Conservation (phyloP, 1,284 basidiomycete genomes). For the Rugosomyces carneus region DNA sequence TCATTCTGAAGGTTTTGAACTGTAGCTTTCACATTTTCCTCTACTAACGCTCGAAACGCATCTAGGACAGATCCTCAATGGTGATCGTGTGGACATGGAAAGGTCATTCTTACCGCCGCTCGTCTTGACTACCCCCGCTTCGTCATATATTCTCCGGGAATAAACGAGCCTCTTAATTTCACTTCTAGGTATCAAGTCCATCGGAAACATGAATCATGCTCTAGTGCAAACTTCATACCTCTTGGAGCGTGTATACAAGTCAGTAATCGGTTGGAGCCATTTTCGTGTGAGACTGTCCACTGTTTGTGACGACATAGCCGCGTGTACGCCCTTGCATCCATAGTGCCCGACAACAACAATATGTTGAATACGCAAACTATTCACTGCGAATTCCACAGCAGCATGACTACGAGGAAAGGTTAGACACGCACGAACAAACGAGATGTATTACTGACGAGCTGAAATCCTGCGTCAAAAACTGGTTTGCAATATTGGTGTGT, state of each 20-base stretch:
- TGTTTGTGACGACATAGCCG: constrained; percentile 21
- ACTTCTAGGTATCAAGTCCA: constrained; percentile 2
- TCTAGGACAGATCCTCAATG: constrained; percentile 14
- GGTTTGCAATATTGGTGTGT: constrained; percentile 28
- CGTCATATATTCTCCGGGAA: constrained; percentile 8
- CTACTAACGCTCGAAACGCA: constrained; percentile 30
- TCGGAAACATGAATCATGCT: not conserved
- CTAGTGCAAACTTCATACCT: constrained; percentile 11
- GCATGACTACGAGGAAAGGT: constrained; percentile 20
- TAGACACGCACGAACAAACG: not conserved
- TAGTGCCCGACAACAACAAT: constrained; percentile 32
- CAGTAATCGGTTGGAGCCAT: constrained; percentile 23
- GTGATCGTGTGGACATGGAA: not conserved
- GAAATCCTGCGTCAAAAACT: constrained; percentile 24
- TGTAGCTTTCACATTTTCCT: constrained; percentile 31
- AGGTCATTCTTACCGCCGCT: constrained; percentile 5
- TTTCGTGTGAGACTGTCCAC: constrained; percentile 17
- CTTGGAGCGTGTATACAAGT: constrained; percentile 24
- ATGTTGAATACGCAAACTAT: constrained; percentile 26
- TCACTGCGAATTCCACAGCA: constrained; percentile 26
- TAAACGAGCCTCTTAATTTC: constrained; percentile 10
- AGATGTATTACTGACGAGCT: constrained; percentile 22
- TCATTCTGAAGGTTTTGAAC: constrained; percentile 18
- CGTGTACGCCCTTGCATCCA: constrained; percentile 27
- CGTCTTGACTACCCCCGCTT: constrained; percentile 6